These are phyloP conservation scores for Cladorrhinum sp. DNA, from an alignment of 2,329 filamentous ascomycete species.

Conservation along the genomic window DNA sequence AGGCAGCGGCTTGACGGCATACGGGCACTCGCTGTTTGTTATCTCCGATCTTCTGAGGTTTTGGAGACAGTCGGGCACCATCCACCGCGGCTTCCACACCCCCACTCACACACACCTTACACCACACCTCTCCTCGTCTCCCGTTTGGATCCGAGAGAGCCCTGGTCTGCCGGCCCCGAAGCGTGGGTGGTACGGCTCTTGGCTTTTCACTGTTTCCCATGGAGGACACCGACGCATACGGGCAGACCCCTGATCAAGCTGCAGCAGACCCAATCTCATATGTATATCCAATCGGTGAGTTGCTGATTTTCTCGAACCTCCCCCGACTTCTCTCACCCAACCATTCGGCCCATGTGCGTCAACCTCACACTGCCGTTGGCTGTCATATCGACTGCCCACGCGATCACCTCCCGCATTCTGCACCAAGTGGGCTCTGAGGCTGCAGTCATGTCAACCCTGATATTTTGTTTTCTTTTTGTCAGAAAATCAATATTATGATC, in stretches of 20 bases:
- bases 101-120: not conserved
- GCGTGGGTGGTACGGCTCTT: slow-evolving; percentile 9
- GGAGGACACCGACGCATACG: slow-evolving; percentile 34
- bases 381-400: slow-evolving; percentile 33
- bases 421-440: slow-evolving; percentile 19
- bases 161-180: slow-evolving; percentile 2
- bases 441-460: slow-evolving; percentile 1
- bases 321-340: slow-evolving; percentile 38
- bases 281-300: slow-evolving; percentile 56
- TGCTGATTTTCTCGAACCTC: slow-evolving; percentile 19
- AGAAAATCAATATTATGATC: slow-evolving; percentile 18
- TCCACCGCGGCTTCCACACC: not conserved
- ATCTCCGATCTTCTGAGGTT: not conserved
- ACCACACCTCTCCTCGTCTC: not conserved
- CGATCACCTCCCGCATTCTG: slow-evolving; percentile 25
- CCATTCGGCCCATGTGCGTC: slow-evolving; percentile 49
- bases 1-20: not conserved
- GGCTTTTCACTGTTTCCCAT: slow-evolving; percentile 25
- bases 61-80: not conserved
- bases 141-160: not conserved
- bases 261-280: slow-evolving; percentile 43
- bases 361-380: slow-evolving; percentile 46
- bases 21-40: not conserved
- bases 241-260: slow-evolving; percentile 43
- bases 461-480: slow-evolving; percentile 20